A percentile compares a stretch with the other conserved stretches of the same genome.
phyloP scores from a whole-genome alignment of 1,139 yeast species.

The Hanseniaspora sp. region DNA sequence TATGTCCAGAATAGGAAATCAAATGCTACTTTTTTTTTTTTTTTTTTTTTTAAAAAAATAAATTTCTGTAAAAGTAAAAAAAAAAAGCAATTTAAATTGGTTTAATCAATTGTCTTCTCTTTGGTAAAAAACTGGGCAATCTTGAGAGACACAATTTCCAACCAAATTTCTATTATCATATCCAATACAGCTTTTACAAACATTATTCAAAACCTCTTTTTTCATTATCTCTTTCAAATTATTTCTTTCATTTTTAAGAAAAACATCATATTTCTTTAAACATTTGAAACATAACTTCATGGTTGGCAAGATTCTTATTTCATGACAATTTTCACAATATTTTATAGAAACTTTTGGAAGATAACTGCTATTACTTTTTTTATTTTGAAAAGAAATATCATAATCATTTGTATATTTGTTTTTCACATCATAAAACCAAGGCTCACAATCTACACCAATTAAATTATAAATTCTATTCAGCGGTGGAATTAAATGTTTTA shows the following conservation, averaged over 20 bases:
- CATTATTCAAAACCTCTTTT: constrained; percentile 5
- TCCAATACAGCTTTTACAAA: constrained; percentile 9
- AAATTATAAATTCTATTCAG: constrained; percentile 71
- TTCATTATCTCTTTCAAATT: neutral
- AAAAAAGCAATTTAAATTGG: neutral
- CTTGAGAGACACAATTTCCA: constrained; percentile 30
- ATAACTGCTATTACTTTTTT: neutral
- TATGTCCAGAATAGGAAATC: constrained; percentile 4
- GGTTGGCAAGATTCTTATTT: constrained; percentile 3
- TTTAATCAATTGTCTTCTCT: constrained; percentile 20
- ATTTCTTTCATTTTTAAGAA: constrained; percentile 5
- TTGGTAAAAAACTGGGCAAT: constrained; percentile 33
- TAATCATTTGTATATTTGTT: constrained; percentile 21
- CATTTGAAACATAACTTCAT: constrained; percentile 10
- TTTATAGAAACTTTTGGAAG: constrained; percentile 2
- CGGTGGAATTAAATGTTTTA: constrained; percentile 77
- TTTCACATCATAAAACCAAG: constrained; percentile 74
- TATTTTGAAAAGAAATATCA: constrained; percentile 1
- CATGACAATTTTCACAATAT: constrained; percentile 10
- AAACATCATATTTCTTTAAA: constrained; percentile 10
- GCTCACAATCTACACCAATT: constrained; percentile 65
- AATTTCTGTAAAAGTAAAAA: no score
- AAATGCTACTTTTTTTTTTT: neutral
- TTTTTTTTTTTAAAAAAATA: neutral
- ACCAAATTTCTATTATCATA: neutral